Percentiles rank a stretch among this genome's conserved stretches.
Evolutionary conservation across 352 stramenopile species (phyloP).

Genomic region (Phytopythium sindhum): DNA sequence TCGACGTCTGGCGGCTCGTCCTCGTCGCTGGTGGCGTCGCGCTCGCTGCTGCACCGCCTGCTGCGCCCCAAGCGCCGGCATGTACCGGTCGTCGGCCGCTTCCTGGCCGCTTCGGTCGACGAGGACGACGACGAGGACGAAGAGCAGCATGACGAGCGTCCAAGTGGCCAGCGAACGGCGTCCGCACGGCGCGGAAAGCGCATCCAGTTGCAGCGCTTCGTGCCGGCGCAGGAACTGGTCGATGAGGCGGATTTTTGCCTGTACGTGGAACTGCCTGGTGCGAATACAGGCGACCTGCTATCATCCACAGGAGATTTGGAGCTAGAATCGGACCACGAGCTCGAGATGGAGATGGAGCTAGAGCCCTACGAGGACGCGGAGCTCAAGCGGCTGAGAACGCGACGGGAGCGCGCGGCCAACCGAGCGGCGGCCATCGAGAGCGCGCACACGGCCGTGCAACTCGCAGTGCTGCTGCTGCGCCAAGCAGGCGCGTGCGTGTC

Average conservation of each 20-base stretch:
- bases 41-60: slow-evolving; percentile 13
- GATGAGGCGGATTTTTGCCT: slow-evolving; percentile 40
- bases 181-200: slow-evolving; percentile 14
- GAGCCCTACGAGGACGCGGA: slow-evolving; percentile 10
- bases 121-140: slow-evolving; percentile 5
- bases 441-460: slow-evolving; percentile 35
- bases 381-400: slow-evolving; percentile 6
- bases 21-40: slow-evolving; percentile 13
- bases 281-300: neutral
- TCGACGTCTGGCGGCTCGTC: slow-evolving; percentile 10
- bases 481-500: slow-evolving; percentile 36
- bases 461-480: slow-evolving; percentile 29
- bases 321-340: neutral
- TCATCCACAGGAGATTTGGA: neutral
- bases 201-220: slow-evolving; percentile 32
- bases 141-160: neutral
- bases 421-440: slow-evolving; percentile 14
- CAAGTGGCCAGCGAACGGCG: slow-evolving; percentile 9
- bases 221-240: slow-evolving; percentile 20
- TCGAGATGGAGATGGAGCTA: neutral
- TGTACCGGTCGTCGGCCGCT: neutral
- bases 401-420: neutral
- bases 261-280: slow-evolving; percentile 22
- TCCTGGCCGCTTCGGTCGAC: slow-evolving; percentile 9
- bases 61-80: slow-evolving; percentile 15